These are phyloP conservation scores for Prillingera fragicola DNA, from an alignment of 1,284 basidiomycete species.

Conservation along the genomic window DNA sequence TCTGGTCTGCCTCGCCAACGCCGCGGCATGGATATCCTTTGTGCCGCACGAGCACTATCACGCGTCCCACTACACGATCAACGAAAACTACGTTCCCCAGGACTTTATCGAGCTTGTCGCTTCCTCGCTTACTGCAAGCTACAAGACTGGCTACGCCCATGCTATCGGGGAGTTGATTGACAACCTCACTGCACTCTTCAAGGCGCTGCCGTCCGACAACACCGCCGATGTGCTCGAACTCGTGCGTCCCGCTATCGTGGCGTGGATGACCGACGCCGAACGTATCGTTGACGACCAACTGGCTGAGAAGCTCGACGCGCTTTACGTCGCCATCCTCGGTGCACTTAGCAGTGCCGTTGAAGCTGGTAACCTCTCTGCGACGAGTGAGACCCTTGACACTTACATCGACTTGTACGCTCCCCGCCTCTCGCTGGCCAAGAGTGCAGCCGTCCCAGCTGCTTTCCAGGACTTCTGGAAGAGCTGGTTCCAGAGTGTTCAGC, in stretches of 20 bases:
- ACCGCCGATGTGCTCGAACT: conserved; percentile 16
- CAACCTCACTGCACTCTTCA: conserved; percentile 12
- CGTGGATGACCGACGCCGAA: conserved; percentile 28
- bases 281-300: conserved; percentile 7
- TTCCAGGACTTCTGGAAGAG: conserved; percentile 39
- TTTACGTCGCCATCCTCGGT: conserved; percentile 32
- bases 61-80: conserved; percentile 28
- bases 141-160: neutral
- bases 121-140: conserved; percentile 10
- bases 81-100: conserved; percentile 35
- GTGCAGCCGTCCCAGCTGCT: conserved; percentile 20
- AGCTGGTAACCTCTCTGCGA: conserved; percentile 14
- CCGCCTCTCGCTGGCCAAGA: conserved; percentile 27
- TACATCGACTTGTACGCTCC: conserved; percentile 35
- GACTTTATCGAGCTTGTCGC: conserved; percentile 36
- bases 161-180: neutral
- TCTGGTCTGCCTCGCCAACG: conserved; percentile 32
- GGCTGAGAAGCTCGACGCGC: conserved; percentile 24
- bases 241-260: conserved; percentile 12
- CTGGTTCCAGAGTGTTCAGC: conserved; percentile 23
- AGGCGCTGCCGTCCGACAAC: conserved; percentile 14
- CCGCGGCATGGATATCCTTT: conserved; percentile 26
- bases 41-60: conserved; percentile 22
- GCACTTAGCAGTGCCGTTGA: conserved; percentile 22
- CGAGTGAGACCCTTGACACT: conserved; percentile 23